Evolutionary conservation across 2,329 filamentous ascomycete species (phyloP).

Genomic region (Ascochyta fabae): DNA sequence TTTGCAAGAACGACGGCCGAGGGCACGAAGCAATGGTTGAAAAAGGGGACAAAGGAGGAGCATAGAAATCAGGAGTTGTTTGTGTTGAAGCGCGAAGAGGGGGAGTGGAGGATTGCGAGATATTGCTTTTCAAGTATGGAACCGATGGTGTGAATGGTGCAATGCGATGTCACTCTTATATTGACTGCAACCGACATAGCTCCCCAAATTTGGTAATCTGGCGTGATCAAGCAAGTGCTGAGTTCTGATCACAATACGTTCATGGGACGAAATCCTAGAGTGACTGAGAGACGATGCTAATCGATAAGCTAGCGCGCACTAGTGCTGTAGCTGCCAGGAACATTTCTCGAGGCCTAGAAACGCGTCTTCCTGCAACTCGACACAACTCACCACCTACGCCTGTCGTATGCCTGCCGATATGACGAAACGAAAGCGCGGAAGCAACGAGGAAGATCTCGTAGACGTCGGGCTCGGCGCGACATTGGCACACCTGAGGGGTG

Average conservation of each 20-base stretch:
- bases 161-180: not conserved
- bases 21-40: slow-evolving; percentile 16
- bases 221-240: not conserved
- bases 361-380: not conserved
- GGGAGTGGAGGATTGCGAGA: slow-evolving; percentile 16
- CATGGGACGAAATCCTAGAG: not conserved
- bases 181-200: not conserved
- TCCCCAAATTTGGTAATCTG: no score
- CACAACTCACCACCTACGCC: not conserved
- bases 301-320: slow-evolving; percentile 11
- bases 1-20: slow-evolving; percentile 17
- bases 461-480: slow-evolving; percentile 39
- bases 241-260: no score
- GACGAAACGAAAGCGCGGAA: slow-evolving; percentile 41
- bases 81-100: not conserved
- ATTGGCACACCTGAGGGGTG: slow-evolving; percentile 34
- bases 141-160: not conserved
- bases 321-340: slow-evolving; percentile 1
- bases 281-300: not conserved
- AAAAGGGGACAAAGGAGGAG: slow-evolving; percentile 13
- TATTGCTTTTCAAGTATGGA: slow-evolving; percentile 20
- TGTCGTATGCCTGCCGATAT: slow-evolving; percentile 27
- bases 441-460: slow-evolving; percentile 23
- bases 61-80: slow-evolving; percentile 17
- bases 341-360: slow-evolving; percentile 8